These are phyloP conservation scores for Cardamine chenopodiifolia DNA, from an alignment of 345 rosid genomes.

Conservation along the genomic window DNA sequence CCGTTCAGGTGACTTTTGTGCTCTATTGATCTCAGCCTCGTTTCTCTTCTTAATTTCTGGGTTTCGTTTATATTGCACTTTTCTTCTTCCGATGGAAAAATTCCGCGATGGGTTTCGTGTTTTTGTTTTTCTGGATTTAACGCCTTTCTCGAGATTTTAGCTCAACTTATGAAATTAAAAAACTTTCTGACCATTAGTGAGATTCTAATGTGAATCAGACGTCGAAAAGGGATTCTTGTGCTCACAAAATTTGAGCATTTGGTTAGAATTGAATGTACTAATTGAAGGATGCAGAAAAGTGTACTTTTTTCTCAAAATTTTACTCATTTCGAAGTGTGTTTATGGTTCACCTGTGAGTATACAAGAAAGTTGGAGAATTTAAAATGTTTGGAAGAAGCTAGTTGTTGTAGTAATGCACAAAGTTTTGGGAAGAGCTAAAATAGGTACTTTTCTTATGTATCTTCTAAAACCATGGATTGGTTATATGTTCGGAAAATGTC, in stretches of 20 bases:
- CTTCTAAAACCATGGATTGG: background rate
- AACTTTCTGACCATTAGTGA: background rate
- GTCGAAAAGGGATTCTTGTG: background rate
- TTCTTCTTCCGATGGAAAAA: background rate
- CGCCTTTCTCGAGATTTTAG: slow-evolving; percentile 9
- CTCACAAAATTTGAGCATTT: background rate
- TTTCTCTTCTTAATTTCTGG: slow-evolving; percentile 4
- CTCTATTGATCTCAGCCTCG: slow-evolving; percentile 13
- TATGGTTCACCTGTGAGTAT: slow-evolving; percentile 17
- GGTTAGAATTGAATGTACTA: background rate
- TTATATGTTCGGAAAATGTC: background rate
- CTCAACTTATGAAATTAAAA: background rate
- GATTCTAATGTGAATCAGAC: slow-evolving; percentile 14
- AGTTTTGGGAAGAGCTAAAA: slow-evolving; percentile 12
- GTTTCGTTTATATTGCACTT: background rate
- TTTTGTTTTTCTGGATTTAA: slow-evolving; percentile 5
- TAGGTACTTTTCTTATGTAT: background rate
- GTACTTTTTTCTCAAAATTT: background rate
- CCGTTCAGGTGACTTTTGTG: slow-evolving; percentile 31
- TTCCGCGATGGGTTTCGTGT: background rate
- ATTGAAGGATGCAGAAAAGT: background rate
- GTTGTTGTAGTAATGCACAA: slow-evolving; percentile 16
- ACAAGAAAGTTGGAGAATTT: slow-evolving; percentile 20
- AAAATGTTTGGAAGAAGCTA: slow-evolving; percentile 5
- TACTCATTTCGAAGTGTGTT: background rate